phyloP scores from a whole-genome alignment of 768 basidiomycete genomes.

The Pisolithus tinctorius region DNA sequence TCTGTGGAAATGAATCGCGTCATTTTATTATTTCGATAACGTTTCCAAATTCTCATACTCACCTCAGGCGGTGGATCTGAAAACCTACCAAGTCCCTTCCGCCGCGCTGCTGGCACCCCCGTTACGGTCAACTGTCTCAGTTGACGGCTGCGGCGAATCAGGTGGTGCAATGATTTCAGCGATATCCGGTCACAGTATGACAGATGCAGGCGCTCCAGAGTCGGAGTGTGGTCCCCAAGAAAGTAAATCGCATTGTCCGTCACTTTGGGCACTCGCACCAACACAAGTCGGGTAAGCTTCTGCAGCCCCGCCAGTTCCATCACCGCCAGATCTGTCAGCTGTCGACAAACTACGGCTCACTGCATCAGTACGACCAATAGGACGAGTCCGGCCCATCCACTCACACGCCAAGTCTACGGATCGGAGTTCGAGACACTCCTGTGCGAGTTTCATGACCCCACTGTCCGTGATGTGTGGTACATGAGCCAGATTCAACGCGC shows the following conservation, averaged over 20 bases:
- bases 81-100: conserved; percentile 67
- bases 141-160: conserved; percentile 51
- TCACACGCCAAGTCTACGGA: conserved; percentile 85
- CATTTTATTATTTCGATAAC: background rate
- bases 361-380: conserved; percentile 11
- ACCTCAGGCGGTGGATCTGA: conserved; percentile 66
- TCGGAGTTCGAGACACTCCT: conserved; percentile 64
- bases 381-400: conserved; percentile 21
- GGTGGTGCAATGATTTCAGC: conserved; percentile 64
- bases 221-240: conserved; percentile 63
- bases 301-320: conserved; percentile 69
- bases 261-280: conserved; percentile 74
- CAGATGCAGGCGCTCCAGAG: conserved; percentile 76
- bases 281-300: conserved; percentile 66
- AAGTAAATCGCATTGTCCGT: conserved; percentile 81
- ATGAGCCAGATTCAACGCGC: conserved; percentile 76
- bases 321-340: conserved; percentile 79
- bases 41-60: conserved; percentile 14
- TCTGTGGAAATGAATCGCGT: conserved; percentile 32
- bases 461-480: conserved; percentile 74
- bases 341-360: conserved; percentile 56
- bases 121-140: conserved; percentile 76
- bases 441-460: conserved; percentile 60
- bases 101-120: conserved; percentile 68
- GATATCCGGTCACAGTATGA: conserved; percentile 82